Percentiles rank a stretch among this genome's conserved stretches.
These are phyloP conservation scores for Syncephalastrum monosporum DNA, from an alignment of 371 early-diverging fungal genomes.

Conservation along the genomic window DNA sequence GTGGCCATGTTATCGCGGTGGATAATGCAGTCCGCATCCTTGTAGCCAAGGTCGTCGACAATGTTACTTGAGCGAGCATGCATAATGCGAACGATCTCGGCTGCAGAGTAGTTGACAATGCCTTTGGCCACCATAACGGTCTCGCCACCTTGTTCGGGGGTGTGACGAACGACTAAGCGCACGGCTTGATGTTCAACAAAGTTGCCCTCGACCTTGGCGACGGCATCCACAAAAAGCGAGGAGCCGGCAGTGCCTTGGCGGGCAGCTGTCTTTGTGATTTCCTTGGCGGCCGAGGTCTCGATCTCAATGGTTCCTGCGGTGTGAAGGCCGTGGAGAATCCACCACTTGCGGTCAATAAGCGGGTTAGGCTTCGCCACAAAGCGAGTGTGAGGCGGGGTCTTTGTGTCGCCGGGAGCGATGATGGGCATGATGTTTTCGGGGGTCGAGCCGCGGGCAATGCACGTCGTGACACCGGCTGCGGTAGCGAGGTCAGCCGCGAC, in stretches of 20 bases:
- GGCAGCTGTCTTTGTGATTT: slow-evolving; percentile 58
- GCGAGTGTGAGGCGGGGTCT: slow-evolving; percentile 66
- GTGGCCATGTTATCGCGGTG: slow-evolving; percentile 85
- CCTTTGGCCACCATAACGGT: slow-evolving; percentile 84
- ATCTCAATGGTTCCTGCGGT: slow-evolving; percentile 75
- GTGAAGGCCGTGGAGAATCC: slow-evolving; percentile 89
- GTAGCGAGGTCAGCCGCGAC: slow-evolving; percentile 96
- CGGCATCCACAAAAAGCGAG: slow-evolving; percentile 80
- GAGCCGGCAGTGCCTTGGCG: slow-evolving; percentile 19
- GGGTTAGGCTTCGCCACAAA: slow-evolving; percentile 77
- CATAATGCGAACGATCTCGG: slow-evolving; percentile 82
- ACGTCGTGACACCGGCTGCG: slow-evolving; percentile 86
- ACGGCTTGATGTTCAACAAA: slow-evolving; percentile 90
- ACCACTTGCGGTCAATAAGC: slow-evolving; percentile 88
- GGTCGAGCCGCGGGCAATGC: slow-evolving; percentile 80
- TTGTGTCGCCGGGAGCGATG: slow-evolving; percentile 53
- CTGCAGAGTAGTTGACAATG: slow-evolving; percentile 82
- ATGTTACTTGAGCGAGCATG: slow-evolving; percentile 80
- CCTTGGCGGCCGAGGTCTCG: slow-evolving; percentile 76
- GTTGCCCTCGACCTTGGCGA: slow-evolving; percentile 75
- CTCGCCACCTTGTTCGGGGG: slow-evolving; percentile 32
- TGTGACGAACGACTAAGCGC: slow-evolving; percentile 57
- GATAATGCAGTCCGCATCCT: slow-evolving; percentile 84
- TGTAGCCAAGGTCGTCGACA: slow-evolving; percentile 80
- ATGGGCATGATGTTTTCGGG: slow-evolving; percentile 76